Conservation (phyloP, 345 rosid species). For the Arabis hirsuta region DNA sequence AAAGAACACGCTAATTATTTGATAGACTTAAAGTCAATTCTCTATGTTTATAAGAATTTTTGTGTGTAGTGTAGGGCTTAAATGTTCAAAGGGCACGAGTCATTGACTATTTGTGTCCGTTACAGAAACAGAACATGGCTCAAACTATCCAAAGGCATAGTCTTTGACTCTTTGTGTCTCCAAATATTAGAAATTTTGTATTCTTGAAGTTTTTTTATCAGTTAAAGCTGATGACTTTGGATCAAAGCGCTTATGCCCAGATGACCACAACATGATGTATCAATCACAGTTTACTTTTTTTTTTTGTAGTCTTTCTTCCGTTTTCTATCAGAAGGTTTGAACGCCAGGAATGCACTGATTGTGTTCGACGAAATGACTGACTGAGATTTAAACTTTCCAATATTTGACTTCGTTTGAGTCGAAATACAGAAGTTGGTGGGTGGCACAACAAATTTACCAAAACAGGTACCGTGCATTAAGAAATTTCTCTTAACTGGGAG, state of each 20-base stretch:
- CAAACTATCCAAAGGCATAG: constrained; percentile 7
- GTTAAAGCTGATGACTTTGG: constrained; percentile 22
- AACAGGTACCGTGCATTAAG: not conserved
- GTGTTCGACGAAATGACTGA: constrained; percentile 41
- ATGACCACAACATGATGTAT: constrained; percentile 27
- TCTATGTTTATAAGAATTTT: too few relatives aligned
- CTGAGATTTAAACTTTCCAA: not conserved
- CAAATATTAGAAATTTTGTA: not conserved
- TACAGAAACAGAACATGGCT: not conserved
- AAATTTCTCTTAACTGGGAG: not conserved
- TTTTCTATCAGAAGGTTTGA: not conserved
- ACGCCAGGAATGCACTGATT: constrained; percentile 14
- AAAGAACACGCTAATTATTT: too few relatives aligned
- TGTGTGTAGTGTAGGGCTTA: too few relatives aligned
- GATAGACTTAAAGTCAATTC: too few relatives aligned
- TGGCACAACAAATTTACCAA: not conserved
- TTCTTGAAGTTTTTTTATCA: not conserved
- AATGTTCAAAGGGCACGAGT: constrained; percentile 5
- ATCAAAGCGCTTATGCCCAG: constrained; percentile 12
- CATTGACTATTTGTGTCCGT: not conserved
- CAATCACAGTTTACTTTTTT: not conserved
- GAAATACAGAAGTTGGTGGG: not conserved
- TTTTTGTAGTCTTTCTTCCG: not conserved
- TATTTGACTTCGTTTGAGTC: not conserved
- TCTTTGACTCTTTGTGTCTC: not conserved